Evolutionary conservation across 164 flowering plant genomes (phyloP).

Genomic region (Annona squamosa): DNA sequence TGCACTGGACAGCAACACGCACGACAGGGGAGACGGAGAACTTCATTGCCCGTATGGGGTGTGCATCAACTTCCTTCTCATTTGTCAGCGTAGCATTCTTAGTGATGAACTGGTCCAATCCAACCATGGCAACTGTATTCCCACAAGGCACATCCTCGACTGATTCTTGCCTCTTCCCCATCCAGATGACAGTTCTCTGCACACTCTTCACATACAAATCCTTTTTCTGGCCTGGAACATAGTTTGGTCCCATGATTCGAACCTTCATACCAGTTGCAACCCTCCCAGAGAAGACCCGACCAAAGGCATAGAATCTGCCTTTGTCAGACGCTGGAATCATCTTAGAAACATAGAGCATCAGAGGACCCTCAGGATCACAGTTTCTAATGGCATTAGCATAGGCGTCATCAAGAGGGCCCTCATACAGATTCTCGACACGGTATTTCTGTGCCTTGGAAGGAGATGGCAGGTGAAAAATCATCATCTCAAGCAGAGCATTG

Average conservation of each 20-base stretch:
- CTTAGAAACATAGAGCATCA: constrained; percentile 31
- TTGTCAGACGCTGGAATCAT: constrained; percentile 35
- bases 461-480: constrained; percentile 34
- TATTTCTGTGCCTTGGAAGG: constrained; percentile 27
- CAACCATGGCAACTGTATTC: constrained; percentile 28
- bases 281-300: constrained; percentile 31
- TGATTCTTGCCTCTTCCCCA: constrained; percentile 33
- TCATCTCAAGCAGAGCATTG: constrained; percentile 27
- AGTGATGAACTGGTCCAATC: constrained; percentile 32
- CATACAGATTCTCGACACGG: constrained; percentile 32
- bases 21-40: constrained; percentile 34
- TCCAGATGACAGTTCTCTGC: constrained; percentile 33
- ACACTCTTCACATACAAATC: constrained; percentile 30
- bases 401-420: constrained; percentile 31
- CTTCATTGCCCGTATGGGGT: constrained; percentile 38
- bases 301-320: constrained; percentile 32
- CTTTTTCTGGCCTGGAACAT: constrained; percentile 29
- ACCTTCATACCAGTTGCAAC: constrained; percentile 31
- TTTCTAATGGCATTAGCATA: constrained; percentile 30
- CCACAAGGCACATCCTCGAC: constrained; percentile 40
- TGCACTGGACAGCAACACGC: constrained; percentile 33
- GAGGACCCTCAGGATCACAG: constrained; percentile 32
- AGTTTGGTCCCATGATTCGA: constrained; percentile 32
- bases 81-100: constrained; percentile 34
- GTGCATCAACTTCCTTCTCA: constrained; percentile 35